These are phyloP conservation scores for Millerozyma acaciae DNA, from an alignment of 805 yeast species.

Conservation along the genomic window DNA sequence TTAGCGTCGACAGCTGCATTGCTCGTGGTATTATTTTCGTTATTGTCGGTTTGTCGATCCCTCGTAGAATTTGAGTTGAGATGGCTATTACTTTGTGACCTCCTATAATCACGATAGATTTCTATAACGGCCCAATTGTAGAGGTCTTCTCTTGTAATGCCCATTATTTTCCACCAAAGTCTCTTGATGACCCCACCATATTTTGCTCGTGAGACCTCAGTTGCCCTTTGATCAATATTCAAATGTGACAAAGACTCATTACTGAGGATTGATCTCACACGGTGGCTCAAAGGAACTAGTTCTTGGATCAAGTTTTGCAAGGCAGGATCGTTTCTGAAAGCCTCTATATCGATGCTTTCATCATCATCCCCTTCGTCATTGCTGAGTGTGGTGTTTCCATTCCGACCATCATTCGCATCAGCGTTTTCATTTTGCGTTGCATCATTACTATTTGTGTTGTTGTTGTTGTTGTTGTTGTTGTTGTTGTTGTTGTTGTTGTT, in stretches of 20 bases:
- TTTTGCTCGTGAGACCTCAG: slow-evolving; percentile 30
- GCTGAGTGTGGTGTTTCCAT: slow-evolving; percentile 3
- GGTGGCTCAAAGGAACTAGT: slow-evolving; percentile 37
- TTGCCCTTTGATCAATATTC: slow-evolving; percentile 45
- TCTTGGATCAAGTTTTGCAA: slow-evolving; percentile 36
- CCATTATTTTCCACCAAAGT: slow-evolving; percentile 56
- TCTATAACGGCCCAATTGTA: slow-evolving; percentile 48
- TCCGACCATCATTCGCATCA: neutral
- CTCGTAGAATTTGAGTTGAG: neutral
- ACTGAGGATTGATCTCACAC: slow-evolving; percentile 38
- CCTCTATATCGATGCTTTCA: slow-evolving; percentile 25
- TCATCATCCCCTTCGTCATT: slow-evolving; percentile 14
- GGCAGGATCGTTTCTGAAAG: slow-evolving; percentile 34
- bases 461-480: slow-evolving; percentile 7
- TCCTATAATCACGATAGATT: slow-evolving; percentile 18
- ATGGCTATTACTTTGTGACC: neutral
- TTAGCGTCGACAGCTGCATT: neutral
- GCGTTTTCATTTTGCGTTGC: neutral
- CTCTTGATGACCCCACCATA: slow-evolving; percentile 26
- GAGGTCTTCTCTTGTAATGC: slow-evolving; percentile 45
- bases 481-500: slow-evolving; percentile 1
- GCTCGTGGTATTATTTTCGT: neutral
- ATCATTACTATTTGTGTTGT: neutral
- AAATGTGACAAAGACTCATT: slow-evolving; percentile 31
- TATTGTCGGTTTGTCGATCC: slow-evolving; percentile 2